These are phyloP conservation scores for Yamadazyma epiphylla DNA, from an alignment of 1,139 yeast species.

Conservation along the genomic window DNA sequence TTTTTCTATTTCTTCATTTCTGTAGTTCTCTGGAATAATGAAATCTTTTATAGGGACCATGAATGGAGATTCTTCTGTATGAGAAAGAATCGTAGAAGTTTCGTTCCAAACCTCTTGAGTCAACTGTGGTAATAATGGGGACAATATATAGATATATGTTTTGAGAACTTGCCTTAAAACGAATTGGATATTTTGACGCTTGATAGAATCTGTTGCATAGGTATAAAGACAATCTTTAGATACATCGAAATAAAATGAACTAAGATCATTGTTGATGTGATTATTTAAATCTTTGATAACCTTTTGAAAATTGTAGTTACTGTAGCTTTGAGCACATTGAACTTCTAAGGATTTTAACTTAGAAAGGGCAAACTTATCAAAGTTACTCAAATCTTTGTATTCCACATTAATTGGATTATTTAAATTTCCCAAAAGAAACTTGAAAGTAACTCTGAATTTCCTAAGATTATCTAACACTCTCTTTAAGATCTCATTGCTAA, in stretches of 20 bases:
- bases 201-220: slow-evolving; percentile 42
- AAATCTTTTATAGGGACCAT: slow-evolving; percentile 34
- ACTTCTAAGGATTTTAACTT: slow-evolving; percentile 49
- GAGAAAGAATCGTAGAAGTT: slow-evolving; percentile 32
- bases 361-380: slow-evolving; percentile 66
- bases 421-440: slow-evolving; percentile 76
- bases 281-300: slow-evolving; percentile 61
- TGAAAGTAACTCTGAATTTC: slow-evolving; percentile 78
- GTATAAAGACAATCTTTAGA: slow-evolving; percentile 85
- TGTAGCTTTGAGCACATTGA: slow-evolving; percentile 43
- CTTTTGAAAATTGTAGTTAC: slow-evolving; percentile 60
- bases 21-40: slow-evolving; percentile 22
- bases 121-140: slow-evolving; percentile 80
- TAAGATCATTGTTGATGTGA: slow-evolving; percentile 71
- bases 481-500: slow-evolving; percentile 67
- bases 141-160: slow-evolving; percentile 59
- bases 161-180: slow-evolving; percentile 61
- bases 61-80: slow-evolving; percentile 46
- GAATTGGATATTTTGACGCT: slow-evolving; percentile 68
- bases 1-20: slow-evolving; percentile 26
- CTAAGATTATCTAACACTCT: slow-evolving; percentile 79
- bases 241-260: slow-evolving; percentile 83
- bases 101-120: slow-evolving; percentile 87
- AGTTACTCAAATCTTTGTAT: slow-evolving; percentile 41
- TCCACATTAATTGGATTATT: slow-evolving; percentile 26